These are phyloP conservation scores for Clarireedia paspali DNA, from an alignment of 2,329 filamentous ascomycete species.

Conservation along the genomic window DNA sequence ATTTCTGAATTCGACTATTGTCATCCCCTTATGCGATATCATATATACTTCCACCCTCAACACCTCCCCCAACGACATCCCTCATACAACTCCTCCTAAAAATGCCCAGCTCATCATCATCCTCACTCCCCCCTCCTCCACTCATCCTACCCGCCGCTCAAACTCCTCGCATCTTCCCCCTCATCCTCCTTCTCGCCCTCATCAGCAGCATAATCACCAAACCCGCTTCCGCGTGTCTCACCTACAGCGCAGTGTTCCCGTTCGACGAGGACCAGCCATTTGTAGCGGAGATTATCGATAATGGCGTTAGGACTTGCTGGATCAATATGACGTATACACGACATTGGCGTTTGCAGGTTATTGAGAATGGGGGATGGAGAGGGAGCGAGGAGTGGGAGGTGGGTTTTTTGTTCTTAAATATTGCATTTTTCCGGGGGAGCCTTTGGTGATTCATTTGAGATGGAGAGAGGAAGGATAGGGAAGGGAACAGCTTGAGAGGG, in stretches of 20 bases:
- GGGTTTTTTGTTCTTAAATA: background rate
- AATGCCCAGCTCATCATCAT: background rate
- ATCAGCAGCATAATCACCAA: background rate
- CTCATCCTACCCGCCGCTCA: no score
- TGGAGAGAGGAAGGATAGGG: background rate
- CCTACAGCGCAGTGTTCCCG: constrained; percentile 13
- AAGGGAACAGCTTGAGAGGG: background rate
- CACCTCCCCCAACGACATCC: background rate
- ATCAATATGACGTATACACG: constrained; percentile 11
- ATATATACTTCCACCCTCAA: background rate
- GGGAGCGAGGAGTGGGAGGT: background rate
- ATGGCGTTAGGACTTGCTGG: constrained; percentile 13
- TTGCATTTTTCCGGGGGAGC: background rate
- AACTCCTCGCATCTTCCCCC: background rate
- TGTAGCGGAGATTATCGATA: constrained; percentile 12
- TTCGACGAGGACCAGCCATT: constrained; percentile 11
- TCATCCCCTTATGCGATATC: no score
- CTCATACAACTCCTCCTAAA: background rate
- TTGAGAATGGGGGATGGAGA: background rate
- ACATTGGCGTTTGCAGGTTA: constrained; percentile 6
- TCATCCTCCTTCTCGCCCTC: background rate
- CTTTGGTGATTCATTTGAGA: no score
- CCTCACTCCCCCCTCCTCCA: background rate
- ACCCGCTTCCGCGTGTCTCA: constrained; percentile 9
- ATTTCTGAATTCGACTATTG: no score